Evolutionary conservation across 139 green algal species (phyloP).

Genomic region (Eudorina sp.): DNA sequence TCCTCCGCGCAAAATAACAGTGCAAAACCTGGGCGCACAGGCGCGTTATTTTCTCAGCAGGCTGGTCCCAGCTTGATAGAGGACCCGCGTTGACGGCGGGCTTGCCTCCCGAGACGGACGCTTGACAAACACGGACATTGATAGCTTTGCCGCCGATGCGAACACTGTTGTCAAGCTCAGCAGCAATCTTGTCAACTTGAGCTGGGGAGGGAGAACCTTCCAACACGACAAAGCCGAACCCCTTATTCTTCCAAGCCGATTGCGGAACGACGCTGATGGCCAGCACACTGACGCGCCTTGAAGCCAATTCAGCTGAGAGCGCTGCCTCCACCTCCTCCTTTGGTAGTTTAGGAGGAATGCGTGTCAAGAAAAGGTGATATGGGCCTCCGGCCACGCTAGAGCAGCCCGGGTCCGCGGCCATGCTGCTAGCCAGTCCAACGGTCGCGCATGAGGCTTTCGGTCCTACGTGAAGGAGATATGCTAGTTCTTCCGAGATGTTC

Average conservation of each 20-base stretch:
- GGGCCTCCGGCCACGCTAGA: not conserved
- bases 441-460: not conserved
- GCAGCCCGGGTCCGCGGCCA: slow-evolving; percentile 21
- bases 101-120: not conserved
- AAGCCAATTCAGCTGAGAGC: not conserved
- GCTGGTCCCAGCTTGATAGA: slow-evolving; percentile 38
- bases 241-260: slow-evolving; percentile 36
- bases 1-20: slow-evolving; percentile 1
- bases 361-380: slow-evolving; percentile 27
- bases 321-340: slow-evolving; percentile 46
- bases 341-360: slow-evolving; percentile 27
- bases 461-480: not conserved
- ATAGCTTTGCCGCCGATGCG: not conserved
- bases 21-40: slow-evolving; percentile 39
- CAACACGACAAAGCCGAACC: slow-evolving; percentile 28
- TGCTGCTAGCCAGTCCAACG: not conserved
- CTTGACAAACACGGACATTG: slow-evolving; percentile 1
- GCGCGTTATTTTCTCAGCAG: not conserved
- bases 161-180: not conserved
- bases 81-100: not conserved
- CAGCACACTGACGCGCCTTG: not conserved
- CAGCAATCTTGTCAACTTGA: not conserved
- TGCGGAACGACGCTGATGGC: slow-evolving; percentile 10
- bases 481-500: not conserved
- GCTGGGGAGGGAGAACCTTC: not conserved